phyloP scores from a whole-genome alignment of 2,329 filamentous ascomycete genomes.

The Neofusicoccum umdonicola region DNA sequence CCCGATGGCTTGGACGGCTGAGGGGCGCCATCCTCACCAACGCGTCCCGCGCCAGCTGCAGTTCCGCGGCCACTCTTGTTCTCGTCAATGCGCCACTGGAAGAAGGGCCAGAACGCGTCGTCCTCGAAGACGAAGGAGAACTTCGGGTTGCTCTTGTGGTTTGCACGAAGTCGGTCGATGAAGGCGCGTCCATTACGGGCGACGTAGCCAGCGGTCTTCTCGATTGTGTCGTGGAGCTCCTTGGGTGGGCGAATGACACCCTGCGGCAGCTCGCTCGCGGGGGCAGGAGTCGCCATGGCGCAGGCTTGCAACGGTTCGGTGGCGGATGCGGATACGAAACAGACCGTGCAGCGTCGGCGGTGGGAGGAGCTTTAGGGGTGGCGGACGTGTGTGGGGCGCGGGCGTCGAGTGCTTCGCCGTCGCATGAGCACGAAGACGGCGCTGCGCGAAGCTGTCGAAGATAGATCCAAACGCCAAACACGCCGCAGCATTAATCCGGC shows the following conservation, averaged over 20 bases:
- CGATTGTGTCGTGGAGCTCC: constrained; percentile 79
- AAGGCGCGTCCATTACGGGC: constrained; percentile 65
- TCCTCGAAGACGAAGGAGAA: constrained; percentile 79
- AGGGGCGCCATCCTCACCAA: constrained; percentile 58
- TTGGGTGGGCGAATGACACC: constrained; percentile 79
- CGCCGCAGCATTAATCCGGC: not conserved
- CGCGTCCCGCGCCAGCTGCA: constrained; percentile 71
- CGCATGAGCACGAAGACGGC: not conserved
- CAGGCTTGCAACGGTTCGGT: not conserved
- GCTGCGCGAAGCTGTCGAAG: not conserved
- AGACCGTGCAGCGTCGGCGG: not conserved
- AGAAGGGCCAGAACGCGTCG: constrained; percentile 86
- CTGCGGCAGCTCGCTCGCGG: constrained; percentile 50
- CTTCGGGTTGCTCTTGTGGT: constrained; percentile 80
- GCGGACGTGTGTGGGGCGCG: not conserved
- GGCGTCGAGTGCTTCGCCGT: not conserved
- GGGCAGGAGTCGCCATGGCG: not conserved
- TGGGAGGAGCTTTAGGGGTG: not conserved
- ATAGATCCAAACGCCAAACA: not conserved
- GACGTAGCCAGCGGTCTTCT: constrained; percentile 94
- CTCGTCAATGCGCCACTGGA: constrained; percentile 85
- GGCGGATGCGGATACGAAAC: not conserved
- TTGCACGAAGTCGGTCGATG: constrained; percentile 81
- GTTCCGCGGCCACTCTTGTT: constrained; percentile 81
- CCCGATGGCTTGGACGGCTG: constrained; percentile 70